A percentile compares a stretch with the other conserved stretches of the same genome.
These are phyloP conservation scores for Candolleomyces eurysporus DNA, from an alignment of 768 basidiomycete genomes.

Conservation along the genomic window DNA sequence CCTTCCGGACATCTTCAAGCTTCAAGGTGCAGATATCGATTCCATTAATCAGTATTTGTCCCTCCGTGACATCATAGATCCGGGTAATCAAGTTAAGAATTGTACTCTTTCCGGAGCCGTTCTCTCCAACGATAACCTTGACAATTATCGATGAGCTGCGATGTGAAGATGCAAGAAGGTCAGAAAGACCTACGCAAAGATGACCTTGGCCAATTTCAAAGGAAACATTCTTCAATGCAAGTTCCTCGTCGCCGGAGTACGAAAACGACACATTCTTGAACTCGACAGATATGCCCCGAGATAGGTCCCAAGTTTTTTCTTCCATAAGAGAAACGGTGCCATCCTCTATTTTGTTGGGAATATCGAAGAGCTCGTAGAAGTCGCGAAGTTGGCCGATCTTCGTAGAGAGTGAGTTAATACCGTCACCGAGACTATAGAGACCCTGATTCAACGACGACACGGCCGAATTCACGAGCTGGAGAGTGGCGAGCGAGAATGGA, in stretches of 20 bases:
- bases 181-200: conserved; percentile 57
- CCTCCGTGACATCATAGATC: conserved; percentile 67
- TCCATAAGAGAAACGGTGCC: background rate
- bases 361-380: background rate
- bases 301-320: background rate
- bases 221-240: conserved; percentile 60
- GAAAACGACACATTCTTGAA: conserved; percentile 67
- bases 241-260: conserved; percentile 52
- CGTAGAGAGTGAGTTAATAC: conserved; percentile 55
- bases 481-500: conserved; percentile 62
- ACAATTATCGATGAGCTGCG: background rate
- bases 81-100: conserved; percentile 72
- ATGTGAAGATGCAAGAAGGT: background rate
- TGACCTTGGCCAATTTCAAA: conserved; percentile 71
- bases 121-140: conserved; percentile 74
- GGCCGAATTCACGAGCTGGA: conserved; percentile 56
- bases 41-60: conserved; percentile 66
- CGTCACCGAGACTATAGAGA: conserved; percentile 48
- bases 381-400: conserved; percentile 47
- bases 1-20: conserved; percentile 61
- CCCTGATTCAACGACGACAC: conserved; percentile 47
- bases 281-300: conserved; percentile 25
- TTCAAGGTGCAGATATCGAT: conserved; percentile 58
- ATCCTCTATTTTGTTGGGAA: background rate
- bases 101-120: conserved; percentile 81